These are phyloP conservation scores for Yamadazyma sp. DNA, from an alignment of 805 yeast species.

Conservation along the genomic window DNA sequence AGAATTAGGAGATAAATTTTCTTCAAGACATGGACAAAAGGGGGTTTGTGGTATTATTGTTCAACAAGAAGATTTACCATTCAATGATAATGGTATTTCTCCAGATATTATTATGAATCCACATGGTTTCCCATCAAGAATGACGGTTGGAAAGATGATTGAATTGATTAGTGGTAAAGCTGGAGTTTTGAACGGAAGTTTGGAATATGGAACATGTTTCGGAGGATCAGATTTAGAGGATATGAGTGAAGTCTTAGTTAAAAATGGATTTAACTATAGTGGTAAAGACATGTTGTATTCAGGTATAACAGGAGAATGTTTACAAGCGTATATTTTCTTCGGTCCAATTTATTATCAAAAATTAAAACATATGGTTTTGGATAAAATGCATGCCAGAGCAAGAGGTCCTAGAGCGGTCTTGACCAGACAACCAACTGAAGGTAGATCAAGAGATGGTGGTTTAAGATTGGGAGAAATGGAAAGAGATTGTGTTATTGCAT, in stretches of 20 bases:
- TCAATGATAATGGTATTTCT: conserved; percentile 83
- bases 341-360: conserved; percentile 98
- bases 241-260: conserved; percentile 86
- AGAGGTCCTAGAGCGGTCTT: conserved; percentile 98
- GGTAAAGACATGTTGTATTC: conserved; percentile 98
- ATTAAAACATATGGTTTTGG: conserved; percentile 97
- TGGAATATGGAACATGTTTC: conserved; percentile 97
- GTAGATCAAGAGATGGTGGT: conserved; percentile 99
- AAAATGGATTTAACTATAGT: conserved; percentile 88
- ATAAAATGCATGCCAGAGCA: conserved; percentile 99
- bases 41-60: conserved; percentile 99
- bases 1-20: conserved; percentile 94
- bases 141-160: conserved; percentile 99
- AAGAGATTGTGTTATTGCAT: conserved; percentile 98
- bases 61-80: conserved; percentile 95
- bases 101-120: conserved; percentile 99
- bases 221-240: conserved; percentile 97
- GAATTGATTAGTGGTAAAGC: conserved; percentile 96
- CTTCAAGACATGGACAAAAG: conserved; percentile 97
- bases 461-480: conserved; percentile 99
- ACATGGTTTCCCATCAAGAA: conserved; percentile 99
- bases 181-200: conserved; percentile 86
- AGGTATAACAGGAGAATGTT: conserved; percentile 95
- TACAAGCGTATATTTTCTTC: conserved; percentile 96
- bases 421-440: conserved; percentile 98